Evolutionary conservation across 139 green algal species (phyloP).

Genomic region (Nannochloris sp.): DNA sequence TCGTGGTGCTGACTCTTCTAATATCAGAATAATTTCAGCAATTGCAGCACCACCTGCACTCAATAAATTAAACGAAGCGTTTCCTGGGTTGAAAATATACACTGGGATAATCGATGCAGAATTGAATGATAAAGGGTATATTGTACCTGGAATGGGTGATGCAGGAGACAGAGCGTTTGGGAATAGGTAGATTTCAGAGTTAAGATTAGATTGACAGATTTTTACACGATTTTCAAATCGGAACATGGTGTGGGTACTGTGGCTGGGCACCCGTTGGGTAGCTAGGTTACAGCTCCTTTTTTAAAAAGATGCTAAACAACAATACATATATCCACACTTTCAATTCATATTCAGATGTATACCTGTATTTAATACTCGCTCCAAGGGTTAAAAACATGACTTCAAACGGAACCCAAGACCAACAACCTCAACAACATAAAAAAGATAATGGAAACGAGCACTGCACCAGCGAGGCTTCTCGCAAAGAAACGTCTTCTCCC

Average conservation of each 20-base stretch:
- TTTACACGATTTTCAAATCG: not conserved
- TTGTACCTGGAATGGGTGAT: constrained; percentile 88
- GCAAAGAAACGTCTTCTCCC: too few species aligned
- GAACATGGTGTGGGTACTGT: too few species aligned
- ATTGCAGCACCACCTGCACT: constrained; percentile 72
- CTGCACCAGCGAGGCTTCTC: too few species aligned
- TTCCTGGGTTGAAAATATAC: constrained; percentile 71
- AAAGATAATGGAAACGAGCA: too few species aligned
- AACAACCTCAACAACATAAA: too few species aligned
- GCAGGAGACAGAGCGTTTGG: constrained; percentile 83
- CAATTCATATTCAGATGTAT: not conserved
- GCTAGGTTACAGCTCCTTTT: too few species aligned
- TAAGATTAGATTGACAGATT: too few species aligned
- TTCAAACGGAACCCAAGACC: too few species aligned
- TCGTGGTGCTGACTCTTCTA: constrained; percentile 56
- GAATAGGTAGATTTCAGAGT: too few species aligned
- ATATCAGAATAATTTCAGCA: constrained; percentile 65
- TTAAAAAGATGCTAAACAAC: too few species aligned
- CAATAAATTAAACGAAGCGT: constrained; percentile 69
- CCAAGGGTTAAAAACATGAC: not conserved
- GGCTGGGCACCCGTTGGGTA: too few species aligned
- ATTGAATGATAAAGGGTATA: constrained; percentile 87
- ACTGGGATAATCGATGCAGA: constrained; percentile 85
- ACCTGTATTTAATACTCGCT: not conserved
- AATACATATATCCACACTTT: too few species aligned